Conservation (phyloP, 164 flowering plant genomes). For the Paratinospora sagittata region DNA sequence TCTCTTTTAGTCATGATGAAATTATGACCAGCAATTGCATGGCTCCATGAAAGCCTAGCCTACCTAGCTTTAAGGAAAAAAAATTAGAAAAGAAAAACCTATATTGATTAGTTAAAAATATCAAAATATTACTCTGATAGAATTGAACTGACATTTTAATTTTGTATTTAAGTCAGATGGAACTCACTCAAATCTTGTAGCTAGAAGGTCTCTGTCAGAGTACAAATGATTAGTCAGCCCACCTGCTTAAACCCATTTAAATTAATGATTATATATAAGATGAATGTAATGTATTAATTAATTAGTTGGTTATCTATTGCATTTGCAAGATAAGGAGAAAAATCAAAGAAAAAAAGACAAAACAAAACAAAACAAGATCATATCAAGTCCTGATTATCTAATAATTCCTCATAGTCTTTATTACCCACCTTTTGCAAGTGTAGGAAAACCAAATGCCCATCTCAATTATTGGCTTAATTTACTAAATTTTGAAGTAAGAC, state of each 20-base stretch:
- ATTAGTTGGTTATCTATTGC: background rate
- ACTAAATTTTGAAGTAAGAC: no score
- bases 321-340: background rate
- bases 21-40: no score
- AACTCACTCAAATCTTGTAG: no score
- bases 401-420: background rate
- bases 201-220: background rate
- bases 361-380: background rate
- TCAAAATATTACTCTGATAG: no score
- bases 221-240: background rate
- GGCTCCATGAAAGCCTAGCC: conserved; percentile 12
- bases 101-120: no score
- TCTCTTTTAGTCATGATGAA: no score
- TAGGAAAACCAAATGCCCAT: background rate
- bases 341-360: no score
- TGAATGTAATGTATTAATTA: background rate
- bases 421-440: background rate
- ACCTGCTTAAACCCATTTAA: background rate
- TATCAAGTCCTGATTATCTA: background rate
- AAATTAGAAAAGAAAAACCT: no score
- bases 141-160: background rate
- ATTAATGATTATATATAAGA: no score
- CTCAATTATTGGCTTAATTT: no score
- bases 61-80: background rate
- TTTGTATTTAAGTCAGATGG: no score